Evolutionary conservation across 164 flowering plant genomes (phyloP), one percentile per base, ranked within the genome.

Genomic region (Vitis rotundifolia): DNA sequence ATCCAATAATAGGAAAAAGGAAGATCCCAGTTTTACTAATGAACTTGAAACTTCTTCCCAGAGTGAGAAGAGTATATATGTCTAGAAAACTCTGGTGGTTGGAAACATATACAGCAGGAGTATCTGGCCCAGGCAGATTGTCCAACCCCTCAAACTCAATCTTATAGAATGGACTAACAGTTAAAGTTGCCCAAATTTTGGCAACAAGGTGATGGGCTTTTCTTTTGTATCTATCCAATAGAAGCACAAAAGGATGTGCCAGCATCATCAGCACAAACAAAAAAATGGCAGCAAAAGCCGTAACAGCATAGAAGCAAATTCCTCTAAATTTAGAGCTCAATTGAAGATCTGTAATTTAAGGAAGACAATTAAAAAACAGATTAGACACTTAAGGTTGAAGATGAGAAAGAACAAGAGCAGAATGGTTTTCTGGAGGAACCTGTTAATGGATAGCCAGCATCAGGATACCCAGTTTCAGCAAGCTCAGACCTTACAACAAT

Each of bases 81-180:
- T 95, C 99, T 51, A 95, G 70, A 78, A 91, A 93, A 67, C 98
- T 91, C 79, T 90, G 97, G 76, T 95, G 99, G 75, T 93, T 95
- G 59, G 99, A 90, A 71, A 95, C 95, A 77, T 90, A 95, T 1
- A 95, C 96, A 15, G 97, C 98, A 54, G 99, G 95, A 67, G 82
- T 75, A 63, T 90, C 88, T 37, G 87, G 70, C 8, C 88, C 63
- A 19, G 98, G 98, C 70, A 95, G 80, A 81, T 95, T 91, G 75
- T 93, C 91, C 79, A 91, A 75, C 50, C 99, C 99, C 80, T 90
- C 91, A 76, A 83, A 76, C 68, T 91, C 80, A 26, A 93, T 81
- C 49, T 80, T 80, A 37, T 77, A 61, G 76, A 93, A 95, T 7
- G 89, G 94, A 74, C 75, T 29, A 37, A 91, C 78, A 9, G 94